Evolutionary conservation across 2,329 filamentous ascomycete genomes (phyloP).

Genomic region (Thyridium curvatum): DNA sequence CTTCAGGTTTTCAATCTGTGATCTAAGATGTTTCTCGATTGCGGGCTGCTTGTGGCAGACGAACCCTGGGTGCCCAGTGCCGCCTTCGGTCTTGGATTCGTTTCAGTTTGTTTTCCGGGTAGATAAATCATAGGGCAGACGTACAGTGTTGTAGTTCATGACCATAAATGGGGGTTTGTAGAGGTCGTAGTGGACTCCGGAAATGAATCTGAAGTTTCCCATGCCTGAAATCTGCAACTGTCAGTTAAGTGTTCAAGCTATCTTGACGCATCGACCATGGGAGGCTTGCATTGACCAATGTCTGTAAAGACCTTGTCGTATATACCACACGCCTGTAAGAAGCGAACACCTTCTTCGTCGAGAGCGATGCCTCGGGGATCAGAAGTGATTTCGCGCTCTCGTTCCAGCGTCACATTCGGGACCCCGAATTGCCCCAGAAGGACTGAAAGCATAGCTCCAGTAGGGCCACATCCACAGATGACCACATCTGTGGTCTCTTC

Average conservation of each 20-base stretch:
- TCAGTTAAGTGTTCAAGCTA: no score
- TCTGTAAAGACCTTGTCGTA: conserved; percentile 15
- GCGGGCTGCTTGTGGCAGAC: conserved; percentile 19
- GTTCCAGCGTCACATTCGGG: conserved; percentile 17
- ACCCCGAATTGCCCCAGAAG: conserved; percentile 8
- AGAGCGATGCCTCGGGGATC: conserved; percentile 23
- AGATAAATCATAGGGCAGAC: no score
- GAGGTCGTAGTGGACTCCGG: no score
- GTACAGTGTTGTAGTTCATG: no score
- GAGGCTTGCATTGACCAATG: conserved; percentile 9
- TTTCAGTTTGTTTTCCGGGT: no score
- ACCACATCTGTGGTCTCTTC: conserved; percentile 16
- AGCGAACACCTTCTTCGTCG: conserved; percentile 21
- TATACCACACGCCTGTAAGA: conserved; percentile 14
- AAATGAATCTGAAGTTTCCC: no score
- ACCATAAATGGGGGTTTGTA: no score
- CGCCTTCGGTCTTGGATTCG: conserved; percentile 14
- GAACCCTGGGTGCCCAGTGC: conserved; percentile 16
- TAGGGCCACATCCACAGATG: conserved; percentile 18
- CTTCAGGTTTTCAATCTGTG: no score
- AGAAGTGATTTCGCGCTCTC: conserved; percentile 13
- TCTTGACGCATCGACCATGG: no score
- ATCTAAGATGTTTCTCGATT: conserved; percentile 11
- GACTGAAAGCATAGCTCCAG: conserved; percentile 16
- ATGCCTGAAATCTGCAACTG: no score